Conservation (phyloP, 129 eudicot species). For the Pulicaria dysenterica region DNA sequence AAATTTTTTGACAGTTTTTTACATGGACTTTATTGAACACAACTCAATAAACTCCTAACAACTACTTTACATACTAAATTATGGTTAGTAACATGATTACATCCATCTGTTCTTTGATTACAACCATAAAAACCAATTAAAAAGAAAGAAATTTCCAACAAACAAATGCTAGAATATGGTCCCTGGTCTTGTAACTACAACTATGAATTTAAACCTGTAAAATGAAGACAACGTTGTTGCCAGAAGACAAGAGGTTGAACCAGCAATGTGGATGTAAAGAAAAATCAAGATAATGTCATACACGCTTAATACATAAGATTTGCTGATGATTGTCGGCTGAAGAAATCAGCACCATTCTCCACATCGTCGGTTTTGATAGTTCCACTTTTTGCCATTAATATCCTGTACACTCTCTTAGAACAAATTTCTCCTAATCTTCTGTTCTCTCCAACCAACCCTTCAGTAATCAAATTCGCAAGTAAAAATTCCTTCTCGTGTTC, state of each 20-base stretch:
- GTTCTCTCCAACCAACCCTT: conserved; percentile 69
- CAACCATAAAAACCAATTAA: too few species aligned
- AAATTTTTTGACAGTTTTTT: too few species aligned
- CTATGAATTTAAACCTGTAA: neutral
- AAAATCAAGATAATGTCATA: conserved; percentile 1
- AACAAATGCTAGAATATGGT: too few species aligned
- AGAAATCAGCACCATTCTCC: conserved; percentile 89
- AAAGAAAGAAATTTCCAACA: too few species aligned
- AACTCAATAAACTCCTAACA: too few species aligned
- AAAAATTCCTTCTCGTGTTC: conserved; percentile 83
- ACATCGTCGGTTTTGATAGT: conserved; percentile 71
- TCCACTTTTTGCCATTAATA: conserved; percentile 86
- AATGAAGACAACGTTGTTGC: neutral
- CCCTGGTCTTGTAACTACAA: neutral
- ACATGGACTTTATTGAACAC: too few species aligned
- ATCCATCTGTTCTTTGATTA: too few species aligned
- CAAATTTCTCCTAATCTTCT: conserved; percentile 91
- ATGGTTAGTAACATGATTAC: too few species aligned
- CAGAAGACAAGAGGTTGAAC: conserved; percentile 20
- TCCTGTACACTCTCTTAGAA: conserved; percentile 92
- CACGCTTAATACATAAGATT: conserved; percentile 5
- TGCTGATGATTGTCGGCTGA: conserved; percentile 31
- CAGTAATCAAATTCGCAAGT: conserved; percentile 69
- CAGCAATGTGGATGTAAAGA: conserved; percentile 9
- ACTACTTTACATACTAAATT: too few species aligned